Conservation (phyloP, 148 eudicot genomes). For the Agrostemma githago region DNA sequence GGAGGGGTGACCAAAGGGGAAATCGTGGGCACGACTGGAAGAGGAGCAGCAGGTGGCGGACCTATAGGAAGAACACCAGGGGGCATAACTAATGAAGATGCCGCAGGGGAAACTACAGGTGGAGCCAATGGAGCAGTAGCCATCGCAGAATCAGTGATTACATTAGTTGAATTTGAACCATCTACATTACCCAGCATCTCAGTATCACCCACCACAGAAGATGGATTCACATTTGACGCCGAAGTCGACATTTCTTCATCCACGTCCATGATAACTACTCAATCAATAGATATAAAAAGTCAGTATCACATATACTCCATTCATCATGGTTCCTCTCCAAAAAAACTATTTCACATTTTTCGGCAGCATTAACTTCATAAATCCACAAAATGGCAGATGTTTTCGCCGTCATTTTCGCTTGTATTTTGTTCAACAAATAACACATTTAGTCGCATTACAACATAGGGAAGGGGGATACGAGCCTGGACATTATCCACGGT, state of each 20-base stretch:
- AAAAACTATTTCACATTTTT: not conserved
- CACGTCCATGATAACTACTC: conserved; percentile 55
- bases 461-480: no score
- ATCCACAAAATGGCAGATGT: not conserved
- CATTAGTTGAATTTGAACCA: conserved; percentile 24
- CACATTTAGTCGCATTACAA: no score
- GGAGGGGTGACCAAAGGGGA: conserved; percentile 48
- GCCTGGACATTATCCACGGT: no score
- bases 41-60: conserved; percentile 32
- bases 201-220: conserved; percentile 25
- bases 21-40: conserved; percentile 43
- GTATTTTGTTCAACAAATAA: no score
- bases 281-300: not conserved
- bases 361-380: not conserved
- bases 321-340: not conserved
- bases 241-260: conserved; percentile 47
- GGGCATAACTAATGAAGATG: conserved; percentile 18
- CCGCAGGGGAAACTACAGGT: conserved; percentile 18
- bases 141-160: conserved; percentile 14
- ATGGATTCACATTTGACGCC: conserved; percentile 32
- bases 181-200: conserved; percentile 30
- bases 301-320: not conserved
- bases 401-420: not conserved
- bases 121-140: conserved; percentile 23
- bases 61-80: conserved; percentile 34